Percentiles rank a stretch among this genome's conserved stretches.
Conservation (phyloP, 208 protist genomes). For the Angomonas ambiguus region DNA sequence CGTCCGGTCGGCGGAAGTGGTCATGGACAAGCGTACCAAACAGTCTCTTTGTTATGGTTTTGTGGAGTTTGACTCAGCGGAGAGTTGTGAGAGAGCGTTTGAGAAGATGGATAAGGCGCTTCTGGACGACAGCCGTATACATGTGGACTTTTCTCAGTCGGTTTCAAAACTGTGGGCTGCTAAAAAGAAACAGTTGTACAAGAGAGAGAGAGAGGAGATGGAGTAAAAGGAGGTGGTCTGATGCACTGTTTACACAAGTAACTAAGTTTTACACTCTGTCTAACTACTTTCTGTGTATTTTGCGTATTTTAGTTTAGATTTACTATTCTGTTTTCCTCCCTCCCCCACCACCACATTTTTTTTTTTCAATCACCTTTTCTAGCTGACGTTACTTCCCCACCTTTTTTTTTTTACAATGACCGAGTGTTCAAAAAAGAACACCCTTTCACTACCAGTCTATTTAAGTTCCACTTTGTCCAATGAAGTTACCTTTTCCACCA, state of each 20-base stretch:
- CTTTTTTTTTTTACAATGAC: neutral
- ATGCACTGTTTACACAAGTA: neutral
- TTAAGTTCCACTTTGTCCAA: too few relatives aligned
- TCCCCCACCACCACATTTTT: neutral
- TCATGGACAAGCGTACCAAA: slow-evolving; percentile 58
- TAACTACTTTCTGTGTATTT: neutral
- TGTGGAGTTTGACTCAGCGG: slow-evolving; percentile 95
- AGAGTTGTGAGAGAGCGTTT: slow-evolving; percentile 89
- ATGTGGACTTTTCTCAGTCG: slow-evolving; percentile 98
- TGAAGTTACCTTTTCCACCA: too few relatives aligned
- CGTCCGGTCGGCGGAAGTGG: slow-evolving; percentile 82
- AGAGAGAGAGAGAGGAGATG: neutral
- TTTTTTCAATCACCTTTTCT: neutral
- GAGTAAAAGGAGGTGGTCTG: neutral
- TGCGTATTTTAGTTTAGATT: neutral
- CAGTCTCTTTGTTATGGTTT: slow-evolving; percentile 97
- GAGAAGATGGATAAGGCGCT: slow-evolving; percentile 98
- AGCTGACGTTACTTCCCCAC: neutral
- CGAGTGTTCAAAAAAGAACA: too few relatives aligned
- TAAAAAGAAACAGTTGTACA: neutral
- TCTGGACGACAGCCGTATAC: slow-evolving; percentile 97
- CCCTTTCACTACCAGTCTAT: too few relatives aligned
- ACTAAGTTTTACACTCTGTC: neutral
- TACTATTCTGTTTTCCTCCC: neutral
- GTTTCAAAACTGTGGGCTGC: slow-evolving; percentile 70